Evolutionary conservation across 2,329 filamentous ascomycete genomes (phyloP), one percentile per base, ranked within the genome.

Genomic region (Aspergillus sp.): DNA sequence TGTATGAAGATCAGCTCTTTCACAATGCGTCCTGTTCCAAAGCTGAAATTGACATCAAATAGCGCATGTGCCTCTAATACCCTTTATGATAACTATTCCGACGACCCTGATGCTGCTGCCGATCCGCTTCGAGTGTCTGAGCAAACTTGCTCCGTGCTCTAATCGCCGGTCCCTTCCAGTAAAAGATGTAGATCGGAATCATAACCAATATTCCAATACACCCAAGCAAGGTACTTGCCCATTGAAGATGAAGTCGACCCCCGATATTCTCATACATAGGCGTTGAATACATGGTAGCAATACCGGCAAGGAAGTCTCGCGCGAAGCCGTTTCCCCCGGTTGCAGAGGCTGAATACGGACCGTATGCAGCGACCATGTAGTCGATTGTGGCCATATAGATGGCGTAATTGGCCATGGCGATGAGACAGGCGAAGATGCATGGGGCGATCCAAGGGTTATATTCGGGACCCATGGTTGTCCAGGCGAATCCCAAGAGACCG

Each of bases 331-430:
- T 85, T 7, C 82, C 81, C 19, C 82, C 82, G 0, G 81, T 84
- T 2, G 82, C 82, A 0, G 80, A 83, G 12, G 82, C 81, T 0
- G 82, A 74, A 60, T 81, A 84, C 0, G 77, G 75, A 0, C 81
- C 82, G 57, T 85, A 86, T 0, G 80, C 76, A 19, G 79, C 81
- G 43, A 85, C 80, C 76, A 83, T 83, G 64, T 84, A 85, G 60
- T 85, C 82, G 56, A 85, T 82, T 1, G 80, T 82, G 7, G 79
- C 77, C 74, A 82, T 80, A 58, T 84, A 83, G 27, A 82, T 81
- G 25, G 39, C 39, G 5, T 23, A 35, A 54, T 85, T 85, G 6
- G 81, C 81, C 47, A 85, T 77, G 2, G 79, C 82, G 48, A 85
- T 78, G n/a, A 82, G 61, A 4, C 69, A 60, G 2, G 76, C 75